Evolutionary conservation across 2,329 filamentous ascomycete species (phyloP).

Genomic region (Biscogniauxia sp.): DNA sequence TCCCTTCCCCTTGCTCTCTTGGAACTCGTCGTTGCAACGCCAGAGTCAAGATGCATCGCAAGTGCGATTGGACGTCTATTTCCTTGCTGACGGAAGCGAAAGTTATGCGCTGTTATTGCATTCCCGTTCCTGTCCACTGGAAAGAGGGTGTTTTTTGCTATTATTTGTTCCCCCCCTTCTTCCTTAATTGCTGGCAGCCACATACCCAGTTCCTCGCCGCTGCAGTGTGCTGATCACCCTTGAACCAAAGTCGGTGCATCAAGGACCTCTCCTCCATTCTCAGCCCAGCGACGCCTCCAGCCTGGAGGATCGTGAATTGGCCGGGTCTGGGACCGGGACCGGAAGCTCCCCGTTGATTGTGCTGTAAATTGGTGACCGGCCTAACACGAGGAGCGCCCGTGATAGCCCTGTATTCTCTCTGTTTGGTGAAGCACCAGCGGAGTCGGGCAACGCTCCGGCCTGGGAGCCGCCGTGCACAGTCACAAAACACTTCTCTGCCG

Average conservation of each 20-base stretch:
- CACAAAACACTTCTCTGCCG: conserved; percentile 25
- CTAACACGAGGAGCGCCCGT: conserved; percentile 15
- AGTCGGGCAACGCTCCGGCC: conserved; percentile 23
- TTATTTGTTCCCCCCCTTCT: neutral
- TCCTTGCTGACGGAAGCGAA: neutral
- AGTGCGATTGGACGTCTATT: neutral
- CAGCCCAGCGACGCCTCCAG: neutral
- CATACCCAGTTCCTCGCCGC: neutral
- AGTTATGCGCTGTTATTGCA: neutral
- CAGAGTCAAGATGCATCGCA: neutral
- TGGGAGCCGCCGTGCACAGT: conserved; percentile 24
- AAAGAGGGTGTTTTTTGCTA: neutral
- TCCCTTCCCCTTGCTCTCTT: neutral
- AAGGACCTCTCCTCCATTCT: neutral
- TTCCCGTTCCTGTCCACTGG: neutral
- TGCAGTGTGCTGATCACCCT: neutral
- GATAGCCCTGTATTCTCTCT: conserved; percentile 21
- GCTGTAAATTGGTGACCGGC: conserved; percentile 15
- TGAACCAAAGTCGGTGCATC: neutral
- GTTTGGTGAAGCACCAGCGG: conserved; percentile 24
- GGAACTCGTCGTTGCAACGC: neutral
- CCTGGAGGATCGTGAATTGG: neutral
- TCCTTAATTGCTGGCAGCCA: neutral
- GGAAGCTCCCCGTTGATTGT: conserved; percentile 11
- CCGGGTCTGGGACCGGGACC: conserved; percentile 4